phyloP scores from a whole-genome alignment of 2,329 filamentous ascomycete species.

The Diplodia intermedia region DNA sequence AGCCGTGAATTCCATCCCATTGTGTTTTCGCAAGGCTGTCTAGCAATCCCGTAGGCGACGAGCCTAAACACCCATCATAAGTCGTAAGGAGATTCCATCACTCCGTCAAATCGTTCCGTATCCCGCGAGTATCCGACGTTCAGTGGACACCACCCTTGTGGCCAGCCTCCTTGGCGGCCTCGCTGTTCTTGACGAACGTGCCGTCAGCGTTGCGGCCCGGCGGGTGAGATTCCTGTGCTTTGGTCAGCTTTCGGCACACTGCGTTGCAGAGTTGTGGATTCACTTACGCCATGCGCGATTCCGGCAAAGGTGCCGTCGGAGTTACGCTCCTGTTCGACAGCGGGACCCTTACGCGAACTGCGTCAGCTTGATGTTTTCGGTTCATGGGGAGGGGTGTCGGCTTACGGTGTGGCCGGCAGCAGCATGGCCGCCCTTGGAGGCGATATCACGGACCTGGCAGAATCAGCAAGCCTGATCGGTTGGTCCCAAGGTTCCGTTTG shows the following conservation, averaged over 20 bases:
- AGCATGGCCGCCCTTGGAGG: constrained; percentile 57
- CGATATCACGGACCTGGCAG: constrained; percentile 52
- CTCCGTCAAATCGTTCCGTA: neutral
- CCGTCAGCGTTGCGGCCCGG: constrained; percentile 48
- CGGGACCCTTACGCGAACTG: neutral
- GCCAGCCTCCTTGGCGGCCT: constrained; percentile 49
- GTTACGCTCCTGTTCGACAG: constrained; percentile 42
- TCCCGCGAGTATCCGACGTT: neutral
- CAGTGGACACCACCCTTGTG: constrained; percentile 43
- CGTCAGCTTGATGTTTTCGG: neutral
- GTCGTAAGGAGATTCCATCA: constrained; percentile 11
- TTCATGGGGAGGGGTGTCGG: constrained; percentile 8
- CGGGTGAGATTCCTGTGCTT: constrained; percentile 16
- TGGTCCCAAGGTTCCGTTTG: neutral
- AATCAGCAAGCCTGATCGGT: neutral
- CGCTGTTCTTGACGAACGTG: constrained; percentile 49
- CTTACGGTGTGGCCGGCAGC: constrained; percentile 39
- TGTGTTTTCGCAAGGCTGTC: neutral
- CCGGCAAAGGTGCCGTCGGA: constrained; percentile 50
- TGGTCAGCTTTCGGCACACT: constrained; percentile 26
- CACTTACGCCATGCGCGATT: constrained; percentile 47
- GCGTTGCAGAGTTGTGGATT: constrained; percentile 47
- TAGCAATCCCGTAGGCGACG: neutral
- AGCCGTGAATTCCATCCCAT: constrained; percentile 15
- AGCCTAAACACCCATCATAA: constrained; percentile 1